These are phyloP conservation scores for Jackrogersella minutella DNA, from an alignment of 495 filamentous ascomycete species.

Conservation along the genomic window DNA sequence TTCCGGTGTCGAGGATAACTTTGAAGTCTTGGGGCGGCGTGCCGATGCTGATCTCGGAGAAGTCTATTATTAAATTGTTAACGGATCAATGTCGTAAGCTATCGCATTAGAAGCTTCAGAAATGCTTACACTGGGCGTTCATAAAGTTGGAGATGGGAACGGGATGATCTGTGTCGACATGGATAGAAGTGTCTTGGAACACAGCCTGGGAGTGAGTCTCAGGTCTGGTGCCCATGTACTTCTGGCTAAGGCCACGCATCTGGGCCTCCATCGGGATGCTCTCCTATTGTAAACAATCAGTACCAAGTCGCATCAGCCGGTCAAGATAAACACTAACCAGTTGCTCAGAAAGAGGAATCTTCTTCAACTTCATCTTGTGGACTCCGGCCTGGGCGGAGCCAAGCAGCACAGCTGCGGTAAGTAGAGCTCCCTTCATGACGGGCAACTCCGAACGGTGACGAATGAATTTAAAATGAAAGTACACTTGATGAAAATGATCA, in stretches of 20 bases:
- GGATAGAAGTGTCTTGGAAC: slow-evolving; percentile 77
- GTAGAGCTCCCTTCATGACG: slow-evolving; percentile 82
- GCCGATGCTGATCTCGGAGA: slow-evolving; percentile 93
- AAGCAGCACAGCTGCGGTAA: slow-evolving; percentile 81
- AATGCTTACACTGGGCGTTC: slow-evolving; percentile 92
- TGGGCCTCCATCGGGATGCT: slow-evolving; percentile 82
- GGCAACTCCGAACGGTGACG: slow-evolving; percentile 39
- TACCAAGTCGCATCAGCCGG: slow-evolving; percentile 1
- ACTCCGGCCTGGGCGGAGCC: slow-evolving; percentile 82
- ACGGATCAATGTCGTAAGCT: slow-evolving; percentile 1
- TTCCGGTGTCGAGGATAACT: slow-evolving; percentile 97
- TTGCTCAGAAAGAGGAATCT: slow-evolving; percentile 91
- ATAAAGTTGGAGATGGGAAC: slow-evolving; percentile 96
- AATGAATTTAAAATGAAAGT: slow-evolving; percentile 23
- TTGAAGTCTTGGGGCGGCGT: slow-evolving; percentile 95
- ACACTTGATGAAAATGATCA: slow-evolving; percentile 11
- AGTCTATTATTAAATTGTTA: slow-evolving; percentile 69
- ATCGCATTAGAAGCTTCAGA: not conserved
- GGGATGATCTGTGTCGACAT: slow-evolving; percentile 73
- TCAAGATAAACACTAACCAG: slow-evolving; percentile 67
- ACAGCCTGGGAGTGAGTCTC: slow-evolving; percentile 72
- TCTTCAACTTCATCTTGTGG: slow-evolving; percentile 96
- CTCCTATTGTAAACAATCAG: slow-evolving; percentile 58
- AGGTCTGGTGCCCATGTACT: slow-evolving; percentile 90
- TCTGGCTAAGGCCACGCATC: slow-evolving; percentile 81